Evolutionary conservation across 2,329 filamentous ascomycete genomes (phyloP).

Genomic region (Fusarium sp.): DNA sequence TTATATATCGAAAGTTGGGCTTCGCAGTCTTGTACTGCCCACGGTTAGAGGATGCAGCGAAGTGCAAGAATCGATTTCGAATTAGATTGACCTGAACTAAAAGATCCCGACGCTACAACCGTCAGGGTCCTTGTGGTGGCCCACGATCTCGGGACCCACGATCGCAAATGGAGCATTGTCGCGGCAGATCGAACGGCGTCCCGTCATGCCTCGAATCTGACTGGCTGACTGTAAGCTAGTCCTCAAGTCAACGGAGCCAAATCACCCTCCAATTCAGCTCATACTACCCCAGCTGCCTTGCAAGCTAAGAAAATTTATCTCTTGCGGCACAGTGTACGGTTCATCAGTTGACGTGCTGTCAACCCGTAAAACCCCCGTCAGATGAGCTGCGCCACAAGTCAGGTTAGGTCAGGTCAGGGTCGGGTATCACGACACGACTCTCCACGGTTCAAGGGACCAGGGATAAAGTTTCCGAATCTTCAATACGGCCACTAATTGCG

Average conservation of each 20-base stretch:
- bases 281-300: constrained; percentile 1
- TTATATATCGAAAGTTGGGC: constrained; percentile 1
- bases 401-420: constrained; percentile 7
- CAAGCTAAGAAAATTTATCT: background rate
- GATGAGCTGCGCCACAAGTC: constrained; percentile 9
- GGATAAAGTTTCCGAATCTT: constrained; percentile 25
- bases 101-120: constrained; percentile 40
- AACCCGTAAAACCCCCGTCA: background rate
- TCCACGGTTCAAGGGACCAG: constrained; percentile 2
- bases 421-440: constrained; percentile 1
- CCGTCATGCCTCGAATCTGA: constrained; percentile 12
- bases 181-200: constrained; percentile 32
- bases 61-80: background rate
- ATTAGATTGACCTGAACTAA: constrained; percentile 19
- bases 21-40: background rate
- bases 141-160: constrained; percentile 42
- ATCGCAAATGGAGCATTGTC: constrained; percentile 34
- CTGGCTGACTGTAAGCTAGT: background rate
- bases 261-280: background rate
- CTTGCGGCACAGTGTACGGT: background rate
- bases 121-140: constrained; percentile 41
- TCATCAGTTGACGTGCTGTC: background rate
- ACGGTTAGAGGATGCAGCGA: background rate
- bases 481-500: constrained; percentile 15
- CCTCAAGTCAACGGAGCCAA: background rate